Percentiles rank a stretch among this genome's conserved stretches.
phyloP scores from a whole-genome alignment of 176 grass and related monocot species.

The Calamus simplicifolius region DNA sequence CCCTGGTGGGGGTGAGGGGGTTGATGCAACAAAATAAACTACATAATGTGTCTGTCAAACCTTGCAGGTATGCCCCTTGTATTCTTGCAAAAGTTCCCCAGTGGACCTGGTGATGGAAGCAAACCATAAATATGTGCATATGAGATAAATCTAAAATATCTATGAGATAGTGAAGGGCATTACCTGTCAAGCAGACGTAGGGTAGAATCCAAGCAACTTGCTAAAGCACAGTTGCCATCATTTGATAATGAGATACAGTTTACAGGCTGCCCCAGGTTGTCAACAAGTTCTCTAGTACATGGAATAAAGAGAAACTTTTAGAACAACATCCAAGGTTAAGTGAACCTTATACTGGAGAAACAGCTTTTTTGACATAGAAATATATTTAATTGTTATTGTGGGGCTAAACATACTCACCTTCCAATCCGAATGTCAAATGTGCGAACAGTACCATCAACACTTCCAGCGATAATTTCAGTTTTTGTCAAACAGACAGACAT shows the following conservation, averaged over 20 bases:
- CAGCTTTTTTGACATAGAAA: too few species aligned
- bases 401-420: conserved; percentile 36
- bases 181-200: conserved; percentile 83
- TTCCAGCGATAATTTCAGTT: conserved; percentile 96
- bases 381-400: too few species aligned
- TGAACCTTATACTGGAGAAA: too few species aligned
- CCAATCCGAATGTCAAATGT: conserved; percentile 96
- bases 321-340: conserved; percentile 10
- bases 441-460: conserved; percentile 80
- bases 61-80: conserved; percentile 89
- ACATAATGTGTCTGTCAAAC: conserved; percentile 22
- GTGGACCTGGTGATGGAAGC: conserved; percentile 38
- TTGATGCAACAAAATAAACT: background rate
- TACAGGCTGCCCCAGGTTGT: conserved; percentile 72
- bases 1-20: too few species aligned
- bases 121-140: background rate
- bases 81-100: conserved; percentile 87
- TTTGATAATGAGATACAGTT: conserved; percentile 94
- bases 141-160: background rate
- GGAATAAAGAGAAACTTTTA: conserved; percentile 11
- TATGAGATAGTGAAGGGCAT: conserved; percentile 1
- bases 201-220: conserved; percentile 90
- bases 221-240: conserved; percentile 77
- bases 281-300: conserved; percentile 67
- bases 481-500: conserved; percentile 84